Evolutionary conservation across 192 early-diverging fungal genomes (phyloP).

Genomic region (Umbelopsis vinacea): DNA sequence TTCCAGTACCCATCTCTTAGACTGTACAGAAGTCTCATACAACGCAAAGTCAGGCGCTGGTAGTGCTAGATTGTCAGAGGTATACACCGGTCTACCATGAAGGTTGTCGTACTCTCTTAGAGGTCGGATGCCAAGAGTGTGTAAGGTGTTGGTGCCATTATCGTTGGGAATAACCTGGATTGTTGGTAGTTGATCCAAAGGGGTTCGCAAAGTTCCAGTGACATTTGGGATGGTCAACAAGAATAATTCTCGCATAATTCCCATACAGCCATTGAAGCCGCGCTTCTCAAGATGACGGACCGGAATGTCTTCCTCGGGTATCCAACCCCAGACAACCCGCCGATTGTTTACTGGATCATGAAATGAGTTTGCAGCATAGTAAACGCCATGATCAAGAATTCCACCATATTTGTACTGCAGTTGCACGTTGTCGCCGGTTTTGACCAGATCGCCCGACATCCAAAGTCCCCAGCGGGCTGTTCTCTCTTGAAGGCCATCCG

Average conservation of each 20-base stretch:
- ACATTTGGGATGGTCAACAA: background rate
- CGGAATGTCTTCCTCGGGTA: conserved; percentile 22
- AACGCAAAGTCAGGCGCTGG: too few species aligned
- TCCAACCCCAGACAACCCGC: conserved; percentile 25
- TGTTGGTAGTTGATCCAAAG: background rate
- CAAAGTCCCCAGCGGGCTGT: too few species aligned
- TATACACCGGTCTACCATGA: background rate
- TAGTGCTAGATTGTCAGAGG: too few species aligned
- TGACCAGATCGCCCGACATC: too few species aligned
- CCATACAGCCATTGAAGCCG: conserved; percentile 25
- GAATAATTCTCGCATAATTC: conserved; percentile 24
- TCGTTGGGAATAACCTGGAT: background rate
- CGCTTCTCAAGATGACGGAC: background rate
- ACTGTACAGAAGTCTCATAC: too few species aligned
- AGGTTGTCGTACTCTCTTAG: background rate
- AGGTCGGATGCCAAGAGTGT: conserved; percentile 12
- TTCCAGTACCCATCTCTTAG: too few species aligned
- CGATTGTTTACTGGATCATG: conserved; percentile 1
- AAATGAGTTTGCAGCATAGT: conserved; percentile 18
- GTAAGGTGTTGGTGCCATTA: background rate
- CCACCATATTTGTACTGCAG: background rate
- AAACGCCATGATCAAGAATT: conserved; percentile 11
- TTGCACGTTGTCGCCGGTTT: too few species aligned
- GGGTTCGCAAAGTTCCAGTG: background rate
- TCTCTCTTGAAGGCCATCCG: too few species aligned